Conservation (phyloP, 2,329 filamentous ascomycete species). For the Lachnellula subtilissima region DNA sequence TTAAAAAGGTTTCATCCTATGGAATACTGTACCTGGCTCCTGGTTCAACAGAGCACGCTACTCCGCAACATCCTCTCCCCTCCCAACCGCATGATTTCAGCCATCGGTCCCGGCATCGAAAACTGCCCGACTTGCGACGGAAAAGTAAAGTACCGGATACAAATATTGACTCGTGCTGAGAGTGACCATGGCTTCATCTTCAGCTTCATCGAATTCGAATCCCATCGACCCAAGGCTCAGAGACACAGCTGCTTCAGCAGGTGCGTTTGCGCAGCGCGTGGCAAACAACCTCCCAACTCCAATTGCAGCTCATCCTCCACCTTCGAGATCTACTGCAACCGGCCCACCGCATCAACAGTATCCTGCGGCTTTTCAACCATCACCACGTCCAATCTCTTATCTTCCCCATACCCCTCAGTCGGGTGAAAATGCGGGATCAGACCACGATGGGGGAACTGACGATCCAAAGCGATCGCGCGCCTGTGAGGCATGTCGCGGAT, state of each 20-base stretch:
- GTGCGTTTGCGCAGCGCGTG: background rate
- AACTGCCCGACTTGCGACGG: too few species aligned
- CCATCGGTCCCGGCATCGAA: too few species aligned
- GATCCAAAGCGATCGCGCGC: conserved; percentile 34
- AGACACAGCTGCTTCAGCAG: background rate
- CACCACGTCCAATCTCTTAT: conserved; percentile 9
- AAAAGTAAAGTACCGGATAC: too few species aligned
- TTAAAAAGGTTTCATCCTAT: too few species aligned
- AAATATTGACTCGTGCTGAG: too few species aligned
- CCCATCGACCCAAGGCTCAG: background rate
- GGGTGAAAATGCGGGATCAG: conserved; percentile 7
- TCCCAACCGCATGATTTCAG: too few species aligned
- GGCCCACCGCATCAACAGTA: conserved; percentile 9
- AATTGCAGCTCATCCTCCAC: conserved; percentile 7
- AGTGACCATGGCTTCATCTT: background rate
- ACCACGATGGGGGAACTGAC: conserved; percentile 16
- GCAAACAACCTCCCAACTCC: conserved; percentile 2
- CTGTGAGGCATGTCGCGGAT: conserved; percentile 38
- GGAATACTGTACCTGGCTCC: too few species aligned
- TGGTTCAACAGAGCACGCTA: too few species aligned
- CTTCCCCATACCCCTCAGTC: conserved; percentile 26
- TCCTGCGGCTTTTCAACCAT: conserved; percentile 3
- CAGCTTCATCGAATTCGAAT: background rate
- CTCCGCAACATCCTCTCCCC: too few species aligned
- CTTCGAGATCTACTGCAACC: conserved; percentile 5